Evolutionary conservation across 257 asterid genomes (phyloP).

Genomic region (Ilex asprella): DNA sequence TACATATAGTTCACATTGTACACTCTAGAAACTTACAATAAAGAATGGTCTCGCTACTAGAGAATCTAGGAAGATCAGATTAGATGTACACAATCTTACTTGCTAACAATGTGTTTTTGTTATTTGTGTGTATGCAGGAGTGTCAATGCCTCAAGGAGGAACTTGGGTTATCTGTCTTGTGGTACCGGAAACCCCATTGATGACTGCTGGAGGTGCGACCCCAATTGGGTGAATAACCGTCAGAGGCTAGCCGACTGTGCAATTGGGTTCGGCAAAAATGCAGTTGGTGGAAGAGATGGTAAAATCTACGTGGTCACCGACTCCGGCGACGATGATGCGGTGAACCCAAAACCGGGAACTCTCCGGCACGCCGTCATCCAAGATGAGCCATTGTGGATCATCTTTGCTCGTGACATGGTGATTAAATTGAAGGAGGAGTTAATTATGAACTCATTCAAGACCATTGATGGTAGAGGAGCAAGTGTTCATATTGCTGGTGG

Average conservation of each 20-base stretch:
- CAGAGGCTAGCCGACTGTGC: constrained; percentile 68
- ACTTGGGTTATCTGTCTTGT: constrained; percentile 55
- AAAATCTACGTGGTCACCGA: constrained; percentile 57
- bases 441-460: constrained; percentile 83
- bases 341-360: constrained; percentile 67
- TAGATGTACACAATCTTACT: no score
- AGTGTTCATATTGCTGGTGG: constrained; percentile 78
- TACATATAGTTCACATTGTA: no score
- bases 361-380: constrained; percentile 64
- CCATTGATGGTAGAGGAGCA: constrained; percentile 76
- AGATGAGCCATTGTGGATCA: constrained; percentile 69
- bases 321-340: constrained; percentile 39
- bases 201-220: constrained; percentile 78
- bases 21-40: no score
- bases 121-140: constrained; percentile 38
- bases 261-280: constrained; percentile 70
- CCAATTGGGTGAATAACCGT: constrained; percentile 63
- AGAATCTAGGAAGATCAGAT: no score
- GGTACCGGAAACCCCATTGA: constrained; percentile 79
- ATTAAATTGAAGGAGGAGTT: constrained; percentile 64
- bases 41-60: no score
- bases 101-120: background rate
- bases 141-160: constrained; percentile 60
- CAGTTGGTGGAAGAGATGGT: constrained; percentile 64
- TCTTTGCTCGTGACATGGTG: constrained; percentile 70